phyloP scores from a whole-genome alignment of 148 eudicot genomes.

The Heliamphora exappendiculata region DNA sequence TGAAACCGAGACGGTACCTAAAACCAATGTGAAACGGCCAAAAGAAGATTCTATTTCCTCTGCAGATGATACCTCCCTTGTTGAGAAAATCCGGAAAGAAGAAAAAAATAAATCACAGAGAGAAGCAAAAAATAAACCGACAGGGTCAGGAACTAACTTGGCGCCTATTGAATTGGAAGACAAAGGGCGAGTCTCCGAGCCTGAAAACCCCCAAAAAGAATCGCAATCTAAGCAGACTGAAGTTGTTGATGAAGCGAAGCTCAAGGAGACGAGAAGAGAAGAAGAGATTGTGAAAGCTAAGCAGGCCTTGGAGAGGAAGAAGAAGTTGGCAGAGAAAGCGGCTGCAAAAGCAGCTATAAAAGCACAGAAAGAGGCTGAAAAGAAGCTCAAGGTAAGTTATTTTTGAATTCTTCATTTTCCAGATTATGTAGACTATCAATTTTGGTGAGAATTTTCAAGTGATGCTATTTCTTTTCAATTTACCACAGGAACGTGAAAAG shows the following conservation, averaged over 20 bases:
- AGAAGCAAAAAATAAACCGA: constrained; percentile 31
- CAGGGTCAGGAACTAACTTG: constrained; percentile 24
- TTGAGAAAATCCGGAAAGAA: constrained; percentile 32
- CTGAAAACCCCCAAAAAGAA: constrained; percentile 35
- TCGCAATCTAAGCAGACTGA: constrained; percentile 24
- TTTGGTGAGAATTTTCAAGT: neutral
- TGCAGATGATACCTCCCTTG: constrained; percentile 18
- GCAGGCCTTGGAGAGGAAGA: constrained; percentile 83
- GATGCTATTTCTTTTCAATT: neutral
- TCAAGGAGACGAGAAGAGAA: constrained; percentile 68
- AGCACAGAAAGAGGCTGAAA: constrained; percentile 92
- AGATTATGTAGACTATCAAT: no score
- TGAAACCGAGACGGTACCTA: constrained; percentile 25
- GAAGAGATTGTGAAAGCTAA: constrained; percentile 74
- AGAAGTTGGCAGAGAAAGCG: constrained; percentile 76
- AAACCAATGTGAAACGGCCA: constrained; percentile 30
- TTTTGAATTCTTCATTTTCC: neutral
- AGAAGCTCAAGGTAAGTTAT: constrained; percentile 70
- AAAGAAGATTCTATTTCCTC: constrained; percentile 38
- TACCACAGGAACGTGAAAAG: constrained; percentile 66
- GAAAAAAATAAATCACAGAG: constrained; percentile 21
- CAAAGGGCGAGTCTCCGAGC: constrained; percentile 26
- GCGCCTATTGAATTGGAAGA: constrained; percentile 29
- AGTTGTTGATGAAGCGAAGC: constrained; percentile 44
- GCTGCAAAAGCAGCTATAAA: constrained; percentile 77